These are phyloP conservation scores for Cucurbita argyrosperma DNA, from an alignment of 306 rosid genomes.

Conservation along the genomic window DNA sequence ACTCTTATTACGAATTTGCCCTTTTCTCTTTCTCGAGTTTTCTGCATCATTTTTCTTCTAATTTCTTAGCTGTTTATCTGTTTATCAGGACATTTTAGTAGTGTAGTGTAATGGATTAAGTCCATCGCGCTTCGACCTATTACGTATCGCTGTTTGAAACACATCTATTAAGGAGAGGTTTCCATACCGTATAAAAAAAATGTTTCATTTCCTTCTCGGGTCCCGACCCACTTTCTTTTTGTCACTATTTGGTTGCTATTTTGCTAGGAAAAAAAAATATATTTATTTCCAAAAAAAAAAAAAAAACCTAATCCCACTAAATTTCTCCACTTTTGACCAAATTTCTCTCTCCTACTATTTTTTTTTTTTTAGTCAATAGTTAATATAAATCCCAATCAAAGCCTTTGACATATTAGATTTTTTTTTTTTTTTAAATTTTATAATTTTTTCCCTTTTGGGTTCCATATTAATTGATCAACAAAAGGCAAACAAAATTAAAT, in stretches of 20 bases:
- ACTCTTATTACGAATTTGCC: no score
- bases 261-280: neutral
- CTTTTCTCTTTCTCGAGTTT: no score
- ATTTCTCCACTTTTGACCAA: neutral
- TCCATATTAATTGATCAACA: neutral
- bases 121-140: no score
- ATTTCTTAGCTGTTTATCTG: no score
- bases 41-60: no score
- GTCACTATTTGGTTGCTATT: conserved; percentile 4
- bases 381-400: neutral
- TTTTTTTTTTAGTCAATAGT: neutral
- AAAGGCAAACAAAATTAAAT: neutral
- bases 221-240: neutral
- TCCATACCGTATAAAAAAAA: no score
- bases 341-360: no score
- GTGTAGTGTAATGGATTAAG: no score
- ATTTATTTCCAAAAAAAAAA: neutral
- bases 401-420: neutral
- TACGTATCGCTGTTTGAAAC: no score
- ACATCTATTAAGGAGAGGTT: no score
- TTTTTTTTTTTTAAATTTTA: neutral
- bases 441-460: neutral
- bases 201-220: no score
- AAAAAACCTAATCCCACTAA: conserved; percentile 2
- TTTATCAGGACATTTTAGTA: no score